Evolutionary conservation across 2,329 filamentous ascomycete species (phyloP).

Genomic region (Talaromyces sp.): DNA sequence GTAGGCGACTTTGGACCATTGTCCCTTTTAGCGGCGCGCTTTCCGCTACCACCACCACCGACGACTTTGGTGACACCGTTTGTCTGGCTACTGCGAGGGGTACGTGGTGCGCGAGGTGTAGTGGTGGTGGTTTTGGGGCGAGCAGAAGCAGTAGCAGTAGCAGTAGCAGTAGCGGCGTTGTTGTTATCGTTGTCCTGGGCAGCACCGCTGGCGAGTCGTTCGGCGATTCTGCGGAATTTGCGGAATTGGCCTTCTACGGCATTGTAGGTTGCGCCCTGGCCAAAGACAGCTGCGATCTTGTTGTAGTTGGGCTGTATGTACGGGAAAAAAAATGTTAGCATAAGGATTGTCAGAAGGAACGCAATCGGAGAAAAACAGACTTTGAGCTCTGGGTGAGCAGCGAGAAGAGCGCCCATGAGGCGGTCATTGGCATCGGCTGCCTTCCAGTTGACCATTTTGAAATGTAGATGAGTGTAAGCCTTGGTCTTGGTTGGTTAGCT

Average conservation of each 20-base stretch:
- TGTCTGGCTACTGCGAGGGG: constrained; percentile 10
- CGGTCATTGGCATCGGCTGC: constrained; percentile 18
- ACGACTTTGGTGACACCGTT: constrained; percentile 15
- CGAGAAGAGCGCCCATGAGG: constrained; percentile 22
- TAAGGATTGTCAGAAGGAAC: neutral
- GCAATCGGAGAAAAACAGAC: constrained; percentile 12
- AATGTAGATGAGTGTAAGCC: neutral
- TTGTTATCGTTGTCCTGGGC: constrained; percentile 10
- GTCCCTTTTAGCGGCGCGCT: neutral
- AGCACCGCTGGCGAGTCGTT: constrained; percentile 26
- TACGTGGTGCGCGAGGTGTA: constrained; percentile 13
- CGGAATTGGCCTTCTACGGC: constrained; percentile 44
- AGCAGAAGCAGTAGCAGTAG: too few relatives aligned
- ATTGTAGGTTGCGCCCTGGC: constrained; percentile 43
- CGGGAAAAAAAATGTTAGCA: neutral
- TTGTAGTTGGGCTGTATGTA: constrained; percentile 39
- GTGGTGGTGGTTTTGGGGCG: constrained; percentile 13
- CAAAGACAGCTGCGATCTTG: constrained; percentile 41
- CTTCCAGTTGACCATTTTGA: constrained; percentile 27
- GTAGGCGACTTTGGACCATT: neutral
- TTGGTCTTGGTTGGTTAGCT: neutral
- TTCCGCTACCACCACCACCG: neutral
- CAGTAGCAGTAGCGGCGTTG: too few relatives aligned
- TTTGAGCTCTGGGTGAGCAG: constrained; percentile 21
- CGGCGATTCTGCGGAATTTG: constrained; percentile 38